These are phyloP conservation scores for Talaromyces amestolkiae DNA, from an alignment of 2,329 filamentous ascomycete species.

Conservation along the genomic window DNA sequence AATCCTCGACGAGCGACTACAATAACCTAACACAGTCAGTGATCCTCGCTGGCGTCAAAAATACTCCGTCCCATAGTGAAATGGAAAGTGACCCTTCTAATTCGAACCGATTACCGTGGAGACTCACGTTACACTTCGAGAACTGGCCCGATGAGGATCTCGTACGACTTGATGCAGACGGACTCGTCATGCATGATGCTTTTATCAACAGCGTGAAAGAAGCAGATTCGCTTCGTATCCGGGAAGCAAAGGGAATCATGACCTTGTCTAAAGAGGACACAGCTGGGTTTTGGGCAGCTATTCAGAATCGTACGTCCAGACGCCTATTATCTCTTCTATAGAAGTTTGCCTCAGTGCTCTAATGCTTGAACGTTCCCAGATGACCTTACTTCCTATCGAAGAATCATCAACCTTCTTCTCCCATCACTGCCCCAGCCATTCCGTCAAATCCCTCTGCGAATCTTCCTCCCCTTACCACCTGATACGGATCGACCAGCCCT, in stretches of 20 bases:
- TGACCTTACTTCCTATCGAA: slow-evolving; percentile 68
- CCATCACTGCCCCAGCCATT: slow-evolving; percentile 66
- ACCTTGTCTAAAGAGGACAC: slow-evolving; percentile 80
- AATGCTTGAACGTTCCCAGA: slow-evolving; percentile 47
- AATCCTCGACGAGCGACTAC: slow-evolving; percentile 20
- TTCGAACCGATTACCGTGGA: slow-evolving; percentile 56
- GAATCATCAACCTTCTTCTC: slow-evolving; percentile 74
- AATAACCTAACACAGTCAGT: slow-evolving; percentile 22
- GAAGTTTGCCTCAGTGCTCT: background rate
- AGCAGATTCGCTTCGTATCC: slow-evolving; percentile 84
- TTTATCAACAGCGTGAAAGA: slow-evolving; percentile 71
- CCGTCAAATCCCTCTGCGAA: slow-evolving; percentile 77
- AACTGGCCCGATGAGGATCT: slow-evolving; percentile 59
- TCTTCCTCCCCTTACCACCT: slow-evolving; percentile 75
- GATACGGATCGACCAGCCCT: slow-evolving; percentile 50
- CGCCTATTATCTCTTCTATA: background rate
- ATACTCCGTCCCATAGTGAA: slow-evolving; percentile 14
- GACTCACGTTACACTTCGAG: slow-evolving; percentile 60
- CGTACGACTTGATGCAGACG: slow-evolving; percentile 55
- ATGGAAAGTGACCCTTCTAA: slow-evolving; percentile 21
- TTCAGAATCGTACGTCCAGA: slow-evolving; percentile 62
- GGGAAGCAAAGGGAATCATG: slow-evolving; percentile 88
- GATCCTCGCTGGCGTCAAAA: slow-evolving; percentile 9
- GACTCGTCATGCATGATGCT: slow-evolving; percentile 60
- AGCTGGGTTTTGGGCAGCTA: slow-evolving; percentile 75